Percentiles rank a stretch among this genome's conserved stretches.
Evolutionary conservation across 441 rosid species (phyloP).

Genomic region (Flueggea neowawraea): DNA sequence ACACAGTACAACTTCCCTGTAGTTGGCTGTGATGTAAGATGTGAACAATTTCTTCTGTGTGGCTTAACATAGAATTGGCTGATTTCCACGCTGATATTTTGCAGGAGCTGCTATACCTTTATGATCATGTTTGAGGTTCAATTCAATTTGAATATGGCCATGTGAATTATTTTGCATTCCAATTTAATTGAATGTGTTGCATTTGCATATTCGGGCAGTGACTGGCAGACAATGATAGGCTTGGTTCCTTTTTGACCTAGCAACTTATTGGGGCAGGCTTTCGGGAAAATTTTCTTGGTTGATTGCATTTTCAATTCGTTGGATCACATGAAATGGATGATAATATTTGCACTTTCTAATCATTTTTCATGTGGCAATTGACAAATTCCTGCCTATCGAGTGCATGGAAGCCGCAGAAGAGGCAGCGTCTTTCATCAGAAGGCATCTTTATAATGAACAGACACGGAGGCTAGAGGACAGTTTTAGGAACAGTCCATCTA

Average conservation of each 20-base stretch:
- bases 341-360: neutral
- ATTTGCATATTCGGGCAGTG: no score
- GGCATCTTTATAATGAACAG: slow-evolving; percentile 59
- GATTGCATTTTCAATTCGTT: no score
- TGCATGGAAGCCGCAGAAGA: slow-evolving; percentile 82
- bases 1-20: slow-evolving; percentile 62
- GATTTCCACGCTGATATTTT: neutral
- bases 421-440: slow-evolving; percentile 76
- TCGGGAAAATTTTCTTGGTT: no score
- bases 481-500: slow-evolving; percentile 85
- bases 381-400: slow-evolving; percentile 62
- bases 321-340: neutral
- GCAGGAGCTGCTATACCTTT: neutral
- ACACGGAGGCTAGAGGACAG: slow-evolving; percentile 71
- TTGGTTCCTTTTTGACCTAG: no score
- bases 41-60: slow-evolving; percentile 5
- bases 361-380: slow-evolving; percentile 5
- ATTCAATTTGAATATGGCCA: no score
- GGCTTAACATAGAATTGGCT: neutral
- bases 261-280: no score
- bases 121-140: neutral
- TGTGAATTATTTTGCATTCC: no score
- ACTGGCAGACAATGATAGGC: no score
- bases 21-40: slow-evolving; percentile 66
- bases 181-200: no score